phyloP scores from a whole-genome alignment of 441 rosid genomes.

The Bruguiera hainesii region DNA sequence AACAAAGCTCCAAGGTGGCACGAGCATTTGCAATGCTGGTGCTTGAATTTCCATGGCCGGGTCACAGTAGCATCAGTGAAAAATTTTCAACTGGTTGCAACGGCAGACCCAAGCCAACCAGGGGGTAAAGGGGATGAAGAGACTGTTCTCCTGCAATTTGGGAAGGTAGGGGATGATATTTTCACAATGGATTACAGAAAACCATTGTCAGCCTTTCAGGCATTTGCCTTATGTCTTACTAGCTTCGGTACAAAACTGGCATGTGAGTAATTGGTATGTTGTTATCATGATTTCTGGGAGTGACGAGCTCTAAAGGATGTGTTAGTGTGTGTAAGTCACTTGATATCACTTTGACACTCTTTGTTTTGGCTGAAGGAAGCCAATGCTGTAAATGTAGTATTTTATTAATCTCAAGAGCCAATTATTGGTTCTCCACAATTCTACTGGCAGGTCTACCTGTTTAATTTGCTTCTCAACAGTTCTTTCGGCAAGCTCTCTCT shows the following conservation, averaged over 20 bases:
- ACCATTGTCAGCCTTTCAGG: constrained; percentile 90
- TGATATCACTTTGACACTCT: constrained; percentile 14
- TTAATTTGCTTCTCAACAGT: too few species aligned
- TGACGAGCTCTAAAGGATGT: constrained; percentile 16
- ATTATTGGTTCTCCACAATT: constrained; percentile 7
- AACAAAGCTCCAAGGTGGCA: constrained; percentile 98
- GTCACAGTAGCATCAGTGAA: constrained; percentile 94
- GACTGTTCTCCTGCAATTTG: constrained; percentile 76
- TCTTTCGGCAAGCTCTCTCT: too few species aligned
- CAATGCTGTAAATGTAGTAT: constrained; percentile 33
- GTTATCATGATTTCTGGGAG: constrained; percentile 13
- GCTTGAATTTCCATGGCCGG: constrained; percentile 89
- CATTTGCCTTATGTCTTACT: constrained; percentile 88
- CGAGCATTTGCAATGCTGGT: constrained; percentile 91
- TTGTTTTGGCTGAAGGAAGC: constrained; percentile 21
- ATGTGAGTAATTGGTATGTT: constrained; percentile 53
- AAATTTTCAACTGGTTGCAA: constrained; percentile 84
- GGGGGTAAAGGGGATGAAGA: constrained; percentile 88
- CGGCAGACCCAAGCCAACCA: constrained; percentile 68
- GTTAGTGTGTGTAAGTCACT: constrained; percentile 16
- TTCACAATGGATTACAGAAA: constrained; percentile 92
- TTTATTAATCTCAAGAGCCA: constrained; percentile 24
- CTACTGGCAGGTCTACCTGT: neutral
- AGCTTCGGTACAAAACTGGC: constrained; percentile 96
- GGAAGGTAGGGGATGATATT: constrained; percentile 78